Evolutionary conservation across 352 stramenopile species (phyloP), one percentile per base, ranked within the genome.

Genomic region (Halophytophthora polymorphica): DNA sequence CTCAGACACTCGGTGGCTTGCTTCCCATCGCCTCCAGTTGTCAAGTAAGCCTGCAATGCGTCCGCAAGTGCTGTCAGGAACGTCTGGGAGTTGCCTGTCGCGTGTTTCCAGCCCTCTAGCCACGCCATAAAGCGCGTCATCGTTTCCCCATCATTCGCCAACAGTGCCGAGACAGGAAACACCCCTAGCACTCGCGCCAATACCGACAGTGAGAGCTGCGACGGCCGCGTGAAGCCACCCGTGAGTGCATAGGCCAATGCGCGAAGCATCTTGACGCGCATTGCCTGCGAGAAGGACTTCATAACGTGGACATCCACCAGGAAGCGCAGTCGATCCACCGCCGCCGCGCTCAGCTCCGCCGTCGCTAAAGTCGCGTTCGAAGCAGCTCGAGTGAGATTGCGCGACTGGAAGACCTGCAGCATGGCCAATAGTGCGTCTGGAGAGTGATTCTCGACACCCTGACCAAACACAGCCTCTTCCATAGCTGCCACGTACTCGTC

Each of bases 261-360:
- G 36, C 53, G 54, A 25, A 88, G 69, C 52, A 78, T 73, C 28
- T 76, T 73, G 19, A 53, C 64, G 35, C 75, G 71, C 41, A 87
- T 87, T 11, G 68, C 69, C 39, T 88, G 69, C 14, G 81, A 73
- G 47, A 90, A 92, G 22, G 83, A 92, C 6, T 72, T 77, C 62
- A 91, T 68, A 6, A 88, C 77, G 53, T 90, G 77, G 2, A 89
- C 69, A 28, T 90, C 75, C 35, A 92, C 63, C 28, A 90, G 69
- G 62, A 87, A 85, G 2, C 81, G 79, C 10, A 90, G 53, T 11
- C 51, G 65, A 10, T 88, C 66, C 2, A 89, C 54, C 8, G 73
- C 74, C 2, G 31, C 31, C 7, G 56, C 53, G 39, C 65, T 70
- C 18, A 88, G 43, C 13, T 71, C 15, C 29, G 48, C 42, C 10